phyloP scores from a whole-genome alignment of 345 rosid genomes.

The Turritis glabra region DNA sequence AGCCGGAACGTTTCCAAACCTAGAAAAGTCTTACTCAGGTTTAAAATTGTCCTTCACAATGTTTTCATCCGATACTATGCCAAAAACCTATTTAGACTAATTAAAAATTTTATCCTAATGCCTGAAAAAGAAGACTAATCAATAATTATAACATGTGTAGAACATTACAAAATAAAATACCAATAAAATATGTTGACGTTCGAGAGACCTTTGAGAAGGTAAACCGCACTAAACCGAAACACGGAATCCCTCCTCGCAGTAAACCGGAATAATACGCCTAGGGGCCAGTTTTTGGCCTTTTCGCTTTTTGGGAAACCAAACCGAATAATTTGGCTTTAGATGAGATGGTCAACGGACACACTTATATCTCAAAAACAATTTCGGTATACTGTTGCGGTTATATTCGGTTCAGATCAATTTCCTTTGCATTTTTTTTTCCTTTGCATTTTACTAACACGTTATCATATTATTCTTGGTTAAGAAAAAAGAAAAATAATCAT shows the following conservation, averaged over 20 bases:
- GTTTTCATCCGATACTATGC: neutral
- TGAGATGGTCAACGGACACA: neutral
- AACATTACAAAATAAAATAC: neutral
- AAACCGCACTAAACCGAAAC: slow-evolving; percentile 25
- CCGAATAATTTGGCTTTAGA: neutral
- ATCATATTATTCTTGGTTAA: too few relatives aligned
- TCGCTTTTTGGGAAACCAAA: slow-evolving; percentile 2
- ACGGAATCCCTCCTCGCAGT: neutral
- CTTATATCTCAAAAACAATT: neutral
- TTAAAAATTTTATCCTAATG: neutral
- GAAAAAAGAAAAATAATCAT: too few relatives aligned
- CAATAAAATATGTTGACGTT: neutral
- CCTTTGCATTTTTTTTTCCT: neutral
- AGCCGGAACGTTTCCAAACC: slow-evolving; percentile 19
- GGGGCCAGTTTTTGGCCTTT: neutral
- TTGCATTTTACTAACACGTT: too few relatives aligned
- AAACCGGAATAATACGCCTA: neutral
- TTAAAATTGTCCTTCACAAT: slow-evolving; percentile 2
- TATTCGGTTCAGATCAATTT: neutral
- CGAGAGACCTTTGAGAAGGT: slow-evolving; percentile 16
- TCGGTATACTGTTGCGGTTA: neutral
- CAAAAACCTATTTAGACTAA: neutral
- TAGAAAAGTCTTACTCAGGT: slow-evolving; percentile 30
- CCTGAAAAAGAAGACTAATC: neutral
- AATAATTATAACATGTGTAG: neutral